These are phyloP conservation scores for Daldinia sp. DNA, from an alignment of 2,329 filamentous ascomycete genomes.

Conservation along the genomic window DNA sequence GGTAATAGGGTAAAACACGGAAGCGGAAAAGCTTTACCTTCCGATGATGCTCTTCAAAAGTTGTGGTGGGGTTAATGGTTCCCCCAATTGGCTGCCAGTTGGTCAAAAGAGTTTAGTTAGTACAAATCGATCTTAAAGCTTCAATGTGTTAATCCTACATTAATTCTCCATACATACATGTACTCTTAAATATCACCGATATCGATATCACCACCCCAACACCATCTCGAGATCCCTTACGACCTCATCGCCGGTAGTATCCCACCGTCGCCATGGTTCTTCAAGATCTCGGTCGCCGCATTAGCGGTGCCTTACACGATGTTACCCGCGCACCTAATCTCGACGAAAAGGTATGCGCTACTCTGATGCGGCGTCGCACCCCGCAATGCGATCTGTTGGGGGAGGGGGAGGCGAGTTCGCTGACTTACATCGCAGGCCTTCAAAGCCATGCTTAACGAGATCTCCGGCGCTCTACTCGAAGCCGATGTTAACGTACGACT, in stretches of 20 bases:
- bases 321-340: slow-evolving; percentile 92
- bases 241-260: slow-evolving; percentile 28
- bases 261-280: slow-evolving; percentile 80
- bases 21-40: not conserved
- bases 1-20: not conserved
- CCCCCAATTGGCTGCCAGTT: not conserved
- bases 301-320: slow-evolving; percentile 95
- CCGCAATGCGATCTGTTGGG: slow-evolving; percentile 27
- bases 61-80: not conserved
- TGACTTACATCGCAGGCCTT: slow-evolving; percentile 77
- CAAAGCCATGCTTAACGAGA: slow-evolving; percentile 98
- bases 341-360: slow-evolving; percentile 83
- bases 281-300: slow-evolving; percentile 97
- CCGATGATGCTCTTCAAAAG: not conserved
- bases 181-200: not conserved
- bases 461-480: slow-evolving; percentile 93
- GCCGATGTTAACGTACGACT: slow-evolving; percentile 97
- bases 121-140: not conserved
- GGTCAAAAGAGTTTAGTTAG: not conserved
- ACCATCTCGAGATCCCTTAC: slow-evolving; percentile 11
- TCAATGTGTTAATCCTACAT: not conserved
- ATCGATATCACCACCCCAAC: slow-evolving; percentile 14
- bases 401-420: slow-evolving; percentile 31
- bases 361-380: not conserved
- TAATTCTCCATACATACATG: not conserved